Evolutionary conservation across 164 flowering plant species (phyloP), one percentile per base, ranked within the genome.

Genomic region (Sextonia rubra): DNA sequence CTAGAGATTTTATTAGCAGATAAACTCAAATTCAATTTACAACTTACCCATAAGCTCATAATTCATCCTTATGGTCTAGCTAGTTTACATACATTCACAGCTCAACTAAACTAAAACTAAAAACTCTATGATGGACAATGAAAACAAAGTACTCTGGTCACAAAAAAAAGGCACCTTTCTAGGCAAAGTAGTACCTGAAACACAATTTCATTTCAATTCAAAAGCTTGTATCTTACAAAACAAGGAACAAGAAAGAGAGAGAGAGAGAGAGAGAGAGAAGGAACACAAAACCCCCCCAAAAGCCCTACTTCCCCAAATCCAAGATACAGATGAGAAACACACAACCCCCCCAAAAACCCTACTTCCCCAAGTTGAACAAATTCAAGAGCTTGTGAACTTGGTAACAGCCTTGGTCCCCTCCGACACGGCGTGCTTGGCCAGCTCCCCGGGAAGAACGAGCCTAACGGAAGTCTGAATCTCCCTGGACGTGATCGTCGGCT

Each of bases 341-440:
- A 37, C 44, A 8, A 7, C 0, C 44, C 44, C 44, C 8, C 44
- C 8, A 0, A 66, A 66, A 15, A 27, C 22, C 69, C 69, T 18
- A 62, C 24, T 24, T 23, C 68, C 27, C 32, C 52, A n/a, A n/a
- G n/a, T n/a, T n/a, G n/a, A n/a, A n/a, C 23, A 61, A 27, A 25
- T 12, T 63, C 72, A 74, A 69, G 73, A 74, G n/a, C 77, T 74
- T 3, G 77, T 74, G 62, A 74, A 74, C 52, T 74, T 74, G 26
- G 77, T 74, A 6, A 69, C 77, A 2, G 73, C 77, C 48, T 74
- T 74, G 9, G 77, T 74, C 6, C 77, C 77, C 32, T 74, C 72
- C 0, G 77, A 74, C 2, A 74, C 72, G 3, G 77, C 72, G 25
- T 74, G 72, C 47, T 74, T 74, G 15, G 77, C 77, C 15, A 74